Percentiles rank a stretch among this genome's conserved stretches.
Evolutionary conservation across 192 early-diverging fungal genomes (phyloP).

Genomic region (Phlyctochytrium bullatum): DNA sequence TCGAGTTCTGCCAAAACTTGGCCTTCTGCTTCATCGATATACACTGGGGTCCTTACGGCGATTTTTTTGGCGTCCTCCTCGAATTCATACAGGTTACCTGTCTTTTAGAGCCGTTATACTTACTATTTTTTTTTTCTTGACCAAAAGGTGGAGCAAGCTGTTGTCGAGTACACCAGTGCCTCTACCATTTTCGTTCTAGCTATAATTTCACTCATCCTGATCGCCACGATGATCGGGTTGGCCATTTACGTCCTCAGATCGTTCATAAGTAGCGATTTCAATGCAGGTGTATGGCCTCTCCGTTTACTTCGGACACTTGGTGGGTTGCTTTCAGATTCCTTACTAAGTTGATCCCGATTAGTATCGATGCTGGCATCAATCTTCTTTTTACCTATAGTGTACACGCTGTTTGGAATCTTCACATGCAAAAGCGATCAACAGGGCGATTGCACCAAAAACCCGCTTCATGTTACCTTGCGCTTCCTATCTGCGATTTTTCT

Average conservation of each 20-base stretch:
- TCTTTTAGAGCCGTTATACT: too few relatives aligned
- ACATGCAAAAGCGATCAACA: conserved; percentile 9
- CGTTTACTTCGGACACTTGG: conserved; percentile 22
- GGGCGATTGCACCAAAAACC: conserved; percentile 9
- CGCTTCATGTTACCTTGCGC: conserved; percentile 9
- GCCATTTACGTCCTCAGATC: conserved; percentile 25
- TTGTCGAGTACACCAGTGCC: conserved; percentile 21
- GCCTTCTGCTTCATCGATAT: conserved; percentile 29
- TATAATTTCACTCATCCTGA: conserved; percentile 17
- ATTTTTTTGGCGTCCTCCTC: conserved; percentile 12
- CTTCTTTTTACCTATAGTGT: conserved; percentile 26
- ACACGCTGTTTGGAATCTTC: conserved; percentile 24
- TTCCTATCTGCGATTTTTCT: conserved; percentile 14
- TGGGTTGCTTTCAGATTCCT: not conserved
- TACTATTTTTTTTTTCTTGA: too few relatives aligned
- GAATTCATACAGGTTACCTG: conserved; percentile 16
- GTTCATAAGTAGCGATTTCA: conserved; percentile 28
- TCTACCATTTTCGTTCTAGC: conserved; percentile 21
- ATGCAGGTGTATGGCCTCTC: conserved; percentile 26
- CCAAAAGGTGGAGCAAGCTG: conserved; percentile 28
- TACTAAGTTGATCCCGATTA: not conserved
- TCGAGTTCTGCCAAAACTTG: conserved; percentile 28
- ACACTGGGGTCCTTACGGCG: conserved; percentile 21
- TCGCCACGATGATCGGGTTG: conserved; percentile 18
- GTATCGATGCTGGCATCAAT: conserved; percentile 29